Evolutionary conservation across 202 grass and related monocot species (phyloP), one percentile per base, ranked within the genome.

Genomic region (Dendrocalamus latiflorus): DNA sequence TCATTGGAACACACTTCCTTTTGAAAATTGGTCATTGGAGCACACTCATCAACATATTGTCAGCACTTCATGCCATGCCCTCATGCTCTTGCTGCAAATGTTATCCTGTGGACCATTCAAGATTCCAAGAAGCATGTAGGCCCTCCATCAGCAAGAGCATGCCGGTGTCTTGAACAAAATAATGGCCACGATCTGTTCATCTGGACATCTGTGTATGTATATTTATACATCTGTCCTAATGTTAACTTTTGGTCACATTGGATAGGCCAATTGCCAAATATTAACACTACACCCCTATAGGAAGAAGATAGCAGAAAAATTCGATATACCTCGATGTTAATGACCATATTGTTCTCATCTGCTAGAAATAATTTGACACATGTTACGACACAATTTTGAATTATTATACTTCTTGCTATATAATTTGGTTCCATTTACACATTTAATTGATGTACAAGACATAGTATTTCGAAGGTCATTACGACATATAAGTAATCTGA

Each of bases 91-190:
- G 3, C 42, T 44, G 55, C 53, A 68, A 68, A 45, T 66, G 17
- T 58, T n/a, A n/a, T n/a, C n/a, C n/a, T n/a, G 47, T 75, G 70
- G 77, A 61, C 70, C 70, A 51, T 8, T 61, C n/a, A 33, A 44
- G 61, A 49, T 76, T 58, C 30, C 71, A 1, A 59, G 22, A 68
- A 75, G 84, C 41, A 73, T 45, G 69, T 24, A 86, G 45, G 55
- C 8, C 75, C 75, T 72, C 36, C 62, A 72, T 17, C 44, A 62
- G 44, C 34, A 70, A 25, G 53, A 30, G 63, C 43, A 38, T 51
- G 74, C 65, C 16, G 26, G 25, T 20, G 16, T 10, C n/a, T 65
- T 76, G 25, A 36, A 47, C 81, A n/a, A 42, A 65, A 65, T 70
- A 18, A 65, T 76, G 8, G 25, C 15, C 26, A 43, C 18, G 30